These are phyloP conservation scores for Helichrysum umbraculigerum DNA, from an alignment of 129 eudicot genomes.

Conservation along the genomic window DNA sequence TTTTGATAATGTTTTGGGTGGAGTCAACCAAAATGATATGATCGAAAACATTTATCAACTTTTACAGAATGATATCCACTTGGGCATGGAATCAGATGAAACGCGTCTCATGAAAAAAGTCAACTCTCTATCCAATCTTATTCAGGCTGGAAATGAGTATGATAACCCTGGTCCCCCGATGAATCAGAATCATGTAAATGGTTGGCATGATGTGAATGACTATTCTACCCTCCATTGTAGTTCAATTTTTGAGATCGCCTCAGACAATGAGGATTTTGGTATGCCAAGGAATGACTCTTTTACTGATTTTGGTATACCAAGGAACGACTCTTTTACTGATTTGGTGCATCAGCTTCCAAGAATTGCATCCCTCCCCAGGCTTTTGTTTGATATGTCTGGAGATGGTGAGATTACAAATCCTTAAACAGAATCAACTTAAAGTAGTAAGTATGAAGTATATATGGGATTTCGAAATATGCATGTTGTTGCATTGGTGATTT, in stretches of 20 bases:
- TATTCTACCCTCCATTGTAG: conserved; percentile 6
- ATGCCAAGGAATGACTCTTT: conserved; percentile 29
- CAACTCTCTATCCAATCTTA: conserved; percentile 53
- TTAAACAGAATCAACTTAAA: conserved; percentile 1
- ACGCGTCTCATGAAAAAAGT: conserved; percentile 51
- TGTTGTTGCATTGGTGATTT: too few relatives aligned
- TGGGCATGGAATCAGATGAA: conserved; percentile 50
- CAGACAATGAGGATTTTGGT: not conserved
- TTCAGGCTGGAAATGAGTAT: conserved; percentile 24
- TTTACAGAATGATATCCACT: conserved; percentile 45
- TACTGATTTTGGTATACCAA: too few relatives aligned
- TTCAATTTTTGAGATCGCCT: not conserved
- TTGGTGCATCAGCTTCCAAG: conserved; percentile 56
- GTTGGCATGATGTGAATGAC: conserved; percentile 16
- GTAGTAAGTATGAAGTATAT: conserved; percentile 12
- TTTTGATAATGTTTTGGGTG: conserved; percentile 14
- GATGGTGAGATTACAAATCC: conserved; percentile 23
- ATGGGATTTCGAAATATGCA: not conserved
- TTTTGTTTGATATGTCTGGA: conserved; percentile 41
- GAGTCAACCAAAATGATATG: conserved; percentile 33
- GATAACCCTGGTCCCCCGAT: not conserved
- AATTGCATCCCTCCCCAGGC: conserved; percentile 46
- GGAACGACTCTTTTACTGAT: conserved; percentile 56
- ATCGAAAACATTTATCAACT: conserved; percentile 47
- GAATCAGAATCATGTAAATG: not conserved